Conservation (phyloP, 768 basidiomycete species). For the Chalciporus piperatus region DNA sequence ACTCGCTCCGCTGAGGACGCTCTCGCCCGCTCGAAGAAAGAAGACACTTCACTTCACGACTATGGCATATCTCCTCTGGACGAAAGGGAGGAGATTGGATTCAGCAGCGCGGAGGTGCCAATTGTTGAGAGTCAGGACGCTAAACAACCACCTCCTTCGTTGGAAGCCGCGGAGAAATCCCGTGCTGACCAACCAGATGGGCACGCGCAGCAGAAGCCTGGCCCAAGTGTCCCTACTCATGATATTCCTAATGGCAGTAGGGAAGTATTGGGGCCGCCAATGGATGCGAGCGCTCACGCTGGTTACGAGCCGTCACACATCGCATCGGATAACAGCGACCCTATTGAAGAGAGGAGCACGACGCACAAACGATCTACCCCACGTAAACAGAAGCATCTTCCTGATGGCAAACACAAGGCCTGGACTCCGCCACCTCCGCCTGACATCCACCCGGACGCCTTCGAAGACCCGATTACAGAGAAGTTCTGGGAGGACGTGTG, state of each 20-base stretch:
- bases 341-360: constrained; percentile 47
- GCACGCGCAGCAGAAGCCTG: constrained; percentile 14
- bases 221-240: not conserved
- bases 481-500: constrained; percentile 89
- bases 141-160: constrained; percentile 40
- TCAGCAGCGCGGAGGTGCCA: constrained; percentile 62
- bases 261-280: constrained; percentile 52
- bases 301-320: constrained; percentile 49
- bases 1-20: constrained; percentile 39
- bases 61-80: constrained; percentile 51
- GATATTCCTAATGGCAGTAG: constrained; percentile 41
- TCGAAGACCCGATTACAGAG: constrained; percentile 87
- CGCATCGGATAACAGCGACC: constrained; percentile 42
- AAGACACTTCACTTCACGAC: constrained; percentile 40
- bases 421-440: constrained; percentile 72
- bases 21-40: constrained; percentile 16
- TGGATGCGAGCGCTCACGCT: constrained; percentile 36
- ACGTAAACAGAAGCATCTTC: constrained; percentile 57
- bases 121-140: constrained; percentile 68
- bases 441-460: constrained; percentile 67
- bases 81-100: constrained; percentile 51
- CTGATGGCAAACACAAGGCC: constrained; percentile 49
- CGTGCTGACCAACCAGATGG: constrained; percentile 28
- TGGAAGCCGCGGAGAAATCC: constrained; percentile 28
- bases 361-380: constrained; percentile 48